Evolutionary conservation across 495 filamentous ascomycete species (phyloP), one percentile per base, ranked within the genome.

Genomic region (Tuber aestivum): DNA sequence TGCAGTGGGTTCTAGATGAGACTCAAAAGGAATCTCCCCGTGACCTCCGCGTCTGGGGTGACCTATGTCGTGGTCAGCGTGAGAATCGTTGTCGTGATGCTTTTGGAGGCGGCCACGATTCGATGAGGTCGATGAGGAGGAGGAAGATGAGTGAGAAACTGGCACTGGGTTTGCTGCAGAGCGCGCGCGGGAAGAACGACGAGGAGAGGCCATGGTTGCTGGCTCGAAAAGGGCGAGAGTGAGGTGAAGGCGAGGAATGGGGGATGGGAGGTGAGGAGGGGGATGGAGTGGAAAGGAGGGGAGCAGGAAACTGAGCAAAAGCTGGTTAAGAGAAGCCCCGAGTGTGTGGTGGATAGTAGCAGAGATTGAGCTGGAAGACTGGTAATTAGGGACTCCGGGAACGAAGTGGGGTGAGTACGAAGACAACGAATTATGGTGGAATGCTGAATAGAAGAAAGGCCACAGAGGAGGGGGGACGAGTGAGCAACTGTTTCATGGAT

Each of bases 101-200:
- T 79, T 79, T 71, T 79, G 78, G 44, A 79, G 78, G 48, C 78
- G 78, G 61, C 78, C 79, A 83, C 82, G 89, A 77, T 84, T 86
- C 61, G 89, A 88, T 69, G 91, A 91, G 74, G 89, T 88, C 37
- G 91, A 91, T 73, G 85, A 87, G 21, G 94, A 87, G 21, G 94
- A 95, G 71, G 89, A 90, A 35, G 94, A 93, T 61, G 94, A 94
- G 82, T 93, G 90, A 74, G 93, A 90, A 68, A 91, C 76, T 74
- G 81, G 76, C 76, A 77, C 78, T 74, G 76, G 80, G 72, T 82
- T 82, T 75, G 82, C 76, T 76, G 91, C 89, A 77, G 89, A 89
- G 84, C 94, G 93, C 86, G 94, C 93, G 85, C 95, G 90, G 81
- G 95, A 95, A 71, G 94, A 97, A 84, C 95, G 93, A 84, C 95